Conservation (phyloP, 129 eudicot genomes). For the Artemisia argyi region DNA sequence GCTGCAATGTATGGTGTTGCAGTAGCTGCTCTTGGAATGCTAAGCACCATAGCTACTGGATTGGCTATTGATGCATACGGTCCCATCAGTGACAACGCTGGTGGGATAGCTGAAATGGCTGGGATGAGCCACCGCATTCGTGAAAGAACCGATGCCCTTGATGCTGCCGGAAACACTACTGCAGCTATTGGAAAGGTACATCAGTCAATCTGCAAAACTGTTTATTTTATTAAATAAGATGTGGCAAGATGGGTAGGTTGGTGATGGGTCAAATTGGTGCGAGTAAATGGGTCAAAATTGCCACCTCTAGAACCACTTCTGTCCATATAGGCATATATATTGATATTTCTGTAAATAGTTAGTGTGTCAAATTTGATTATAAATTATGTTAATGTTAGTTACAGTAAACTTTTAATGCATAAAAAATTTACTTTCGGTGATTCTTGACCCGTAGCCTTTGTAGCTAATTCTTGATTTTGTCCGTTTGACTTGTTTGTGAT, state of each 20-base stretch:
- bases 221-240: too few species aligned
- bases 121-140: conserved; percentile 86
- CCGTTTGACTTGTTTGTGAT: background rate
- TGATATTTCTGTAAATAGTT: too few species aligned
- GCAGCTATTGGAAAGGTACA: conserved; percentile 84
- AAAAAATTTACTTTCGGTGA: too few species aligned
- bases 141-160: conserved; percentile 86
- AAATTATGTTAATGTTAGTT: too few species aligned
- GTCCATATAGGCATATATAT: too few species aligned
- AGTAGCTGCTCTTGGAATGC: conserved; percentile 86
- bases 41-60: conserved; percentile 87
- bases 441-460: too few species aligned
- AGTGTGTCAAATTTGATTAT: too few species aligned
- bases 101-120: conserved; percentile 93
- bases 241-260: too few species aligned
- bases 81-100: conserved; percentile 90
- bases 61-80: conserved; percentile 90
- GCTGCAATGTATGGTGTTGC: conserved; percentile 93
- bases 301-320: too few species aligned
- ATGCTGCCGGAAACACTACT: conserved; percentile 92
- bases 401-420: too few species aligned
- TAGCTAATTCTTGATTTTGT: background rate
- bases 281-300: too few species aligned
- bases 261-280: too few species aligned
- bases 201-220: conserved; percentile 9